These are phyloP conservation scores for Pholiota adiposa DNA, from an alignment of 1,284 basidiomycete species.

Conservation along the genomic window DNA sequence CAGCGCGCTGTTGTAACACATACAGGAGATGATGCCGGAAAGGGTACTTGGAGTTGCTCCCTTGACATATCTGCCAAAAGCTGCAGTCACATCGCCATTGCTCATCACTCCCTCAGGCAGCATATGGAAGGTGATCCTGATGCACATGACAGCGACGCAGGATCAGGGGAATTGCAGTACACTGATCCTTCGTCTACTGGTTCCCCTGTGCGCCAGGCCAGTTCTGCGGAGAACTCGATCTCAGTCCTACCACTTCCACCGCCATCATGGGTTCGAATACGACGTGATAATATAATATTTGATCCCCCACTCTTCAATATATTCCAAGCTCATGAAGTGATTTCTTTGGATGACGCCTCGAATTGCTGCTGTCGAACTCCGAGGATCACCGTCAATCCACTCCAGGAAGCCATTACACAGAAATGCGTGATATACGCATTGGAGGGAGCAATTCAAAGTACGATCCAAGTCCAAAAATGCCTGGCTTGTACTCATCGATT, in stretches of 20 bases:
- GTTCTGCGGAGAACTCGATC: too few relatives aligned
- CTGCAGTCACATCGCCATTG: constrained; percentile 9
- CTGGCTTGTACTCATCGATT: constrained; percentile 12
- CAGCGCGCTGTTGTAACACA: constrained; percentile 14
- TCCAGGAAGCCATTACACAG: neutral
- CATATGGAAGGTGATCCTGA: neutral
- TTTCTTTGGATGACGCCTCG: too few relatives aligned
- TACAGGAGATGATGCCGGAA: constrained; percentile 10
- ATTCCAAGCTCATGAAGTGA: too few relatives aligned
- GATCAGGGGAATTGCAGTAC: too few relatives aligned
- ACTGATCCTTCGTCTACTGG: neutral
- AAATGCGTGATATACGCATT: constrained; percentile 17
- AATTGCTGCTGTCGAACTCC: constrained; percentile 9
- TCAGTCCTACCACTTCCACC: too few relatives aligned
- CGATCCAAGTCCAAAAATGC: constrained; percentile 16
- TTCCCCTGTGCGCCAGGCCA: neutral
- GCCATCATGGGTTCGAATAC: too few relatives aligned
- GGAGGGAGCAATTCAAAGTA: constrained; percentile 12
- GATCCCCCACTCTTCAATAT: too few relatives aligned
- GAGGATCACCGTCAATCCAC: constrained; percentile 1
- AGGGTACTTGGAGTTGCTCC: constrained; percentile 11
- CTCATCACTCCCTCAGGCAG: constrained; percentile 3
- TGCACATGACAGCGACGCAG: neutral
- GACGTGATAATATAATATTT: too few relatives aligned
- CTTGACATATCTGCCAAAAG: neutral